Base-by-base conservation (phyloP, 768 basidiomycete genomes). In the Tricholoma flavovirens region DNA sequence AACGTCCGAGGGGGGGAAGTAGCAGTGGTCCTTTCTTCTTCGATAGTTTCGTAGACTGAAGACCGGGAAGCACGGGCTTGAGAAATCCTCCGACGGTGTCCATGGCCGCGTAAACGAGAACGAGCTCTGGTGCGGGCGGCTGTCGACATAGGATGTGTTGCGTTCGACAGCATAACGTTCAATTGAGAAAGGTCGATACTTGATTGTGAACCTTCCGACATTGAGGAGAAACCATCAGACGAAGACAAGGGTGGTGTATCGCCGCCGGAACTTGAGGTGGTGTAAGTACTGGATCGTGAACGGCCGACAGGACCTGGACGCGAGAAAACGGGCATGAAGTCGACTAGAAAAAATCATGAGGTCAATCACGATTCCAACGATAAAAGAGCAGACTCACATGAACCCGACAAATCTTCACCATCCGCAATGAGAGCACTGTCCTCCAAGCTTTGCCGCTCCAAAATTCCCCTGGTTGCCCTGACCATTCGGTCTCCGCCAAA, bases 31-130 rank as follows among this genome's bases (percentile, higher is more conserved):
- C 73, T 65, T 59, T 91, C 90, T 62, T 92, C 90, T 54, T 89
- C 78, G 49, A 92, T 91, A 0, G 86, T 90, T 66, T 90, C 89
- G 60, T 90, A 91, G 0, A 88, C 78, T 0, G 89, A 90, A 0
- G 82, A 73, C 4, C 86, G 77, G 11, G 85, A 86, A 8, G 79
- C 77, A 17, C 81, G 80, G 26, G 81, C 78, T 49, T 83, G 78
- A 1, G 87, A 88, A 50, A 83, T 79, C 1, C 88, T 81, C 33
- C 87, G 84, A 36, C 83, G 84, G 65, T 90, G 88, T 2, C 88
- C 85, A 36, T 82, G 77, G 0, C 87, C 86, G 15, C 78, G 79
- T 8, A 80, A 79, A 21, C 84, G 74, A 21, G 77, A 73, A 4
- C 83, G 78, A 17, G 75, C 69, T 19, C 75, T 68, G 45, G 76